Conservation (phyloP, 495 filamentous ascomycete species). For the Tuber aestivum region DNA sequence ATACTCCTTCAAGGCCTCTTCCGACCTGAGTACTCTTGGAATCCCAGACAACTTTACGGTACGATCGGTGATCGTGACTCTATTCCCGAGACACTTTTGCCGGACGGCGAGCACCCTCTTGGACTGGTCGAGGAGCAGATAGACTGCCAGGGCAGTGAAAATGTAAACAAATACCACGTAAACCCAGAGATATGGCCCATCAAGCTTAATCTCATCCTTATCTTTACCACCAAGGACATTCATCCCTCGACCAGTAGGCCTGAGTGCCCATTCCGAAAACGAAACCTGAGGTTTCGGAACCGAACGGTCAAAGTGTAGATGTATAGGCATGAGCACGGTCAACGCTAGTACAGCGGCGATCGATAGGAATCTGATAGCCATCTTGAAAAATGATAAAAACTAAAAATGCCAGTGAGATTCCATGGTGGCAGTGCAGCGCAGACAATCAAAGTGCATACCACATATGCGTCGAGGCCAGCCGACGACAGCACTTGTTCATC, state of each 20-base stretch:
- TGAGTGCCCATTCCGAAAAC: constrained; percentile 13
- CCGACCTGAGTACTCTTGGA: constrained; percentile 68
- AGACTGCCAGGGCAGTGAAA: constrained; percentile 76
- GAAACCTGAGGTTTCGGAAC: constrained; percentile 14
- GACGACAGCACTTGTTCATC: constrained; percentile 85
- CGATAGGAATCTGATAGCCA: constrained; percentile 76
- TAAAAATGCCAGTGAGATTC: constrained; percentile 41
- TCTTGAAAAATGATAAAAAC: constrained; percentile 92
- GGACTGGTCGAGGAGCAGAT: constrained; percentile 74
- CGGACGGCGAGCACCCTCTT: constrained; percentile 72
- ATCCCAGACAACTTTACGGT: constrained; percentile 90
- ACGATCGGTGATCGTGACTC: constrained; percentile 88
- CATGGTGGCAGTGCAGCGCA: neutral
- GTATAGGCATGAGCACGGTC: constrained; percentile 76
- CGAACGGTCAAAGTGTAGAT: constrained; percentile 53
- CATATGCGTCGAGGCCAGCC: constrained; percentile 90
- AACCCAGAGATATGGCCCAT: constrained; percentile 71
- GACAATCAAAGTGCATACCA: constrained; percentile 53
- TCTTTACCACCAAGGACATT: constrained; percentile 43
- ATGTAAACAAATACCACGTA: constrained; percentile 87
- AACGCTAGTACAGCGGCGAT: constrained; percentile 73
- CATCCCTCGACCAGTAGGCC: neutral
- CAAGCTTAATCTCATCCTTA: constrained; percentile 40
- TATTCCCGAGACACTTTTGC: constrained; percentile 85
- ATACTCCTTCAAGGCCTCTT: constrained; percentile 77